Evolutionary conservation across 768 basidiomycete genomes (phyloP).

Genomic region (Kwoniella europaea): DNA sequence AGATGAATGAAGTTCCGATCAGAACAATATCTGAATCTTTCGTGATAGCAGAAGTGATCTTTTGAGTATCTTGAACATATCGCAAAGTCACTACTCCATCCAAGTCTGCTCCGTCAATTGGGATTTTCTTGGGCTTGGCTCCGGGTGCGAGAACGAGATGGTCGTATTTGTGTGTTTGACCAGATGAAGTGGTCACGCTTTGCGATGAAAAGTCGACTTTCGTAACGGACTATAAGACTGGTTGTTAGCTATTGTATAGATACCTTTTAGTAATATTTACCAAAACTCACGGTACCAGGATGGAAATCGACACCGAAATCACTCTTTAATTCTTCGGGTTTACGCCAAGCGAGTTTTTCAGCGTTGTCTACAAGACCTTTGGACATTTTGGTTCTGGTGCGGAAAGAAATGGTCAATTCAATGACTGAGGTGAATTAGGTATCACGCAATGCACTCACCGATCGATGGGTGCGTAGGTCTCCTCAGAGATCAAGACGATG

Average conservation of each 20-base stretch:
- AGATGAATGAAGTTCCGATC: constrained; percentile 88
- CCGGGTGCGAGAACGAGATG: constrained; percentile 81
- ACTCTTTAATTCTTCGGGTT: constrained; percentile 74
- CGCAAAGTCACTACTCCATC: constrained; percentile 79
- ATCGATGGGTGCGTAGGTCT: constrained; percentile 81
- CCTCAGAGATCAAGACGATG: constrained; percentile 79
- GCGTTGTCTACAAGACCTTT: constrained; percentile 80
- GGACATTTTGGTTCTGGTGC: constrained; percentile 77
- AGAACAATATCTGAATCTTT: constrained; percentile 80
- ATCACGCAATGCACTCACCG: constrained; percentile 61
- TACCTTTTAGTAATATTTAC: no score
- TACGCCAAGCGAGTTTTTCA: constrained; percentile 75
- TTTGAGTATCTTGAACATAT: constrained; percentile 71
- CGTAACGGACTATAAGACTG: constrained; percentile 64
- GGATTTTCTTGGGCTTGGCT: constrained; percentile 72
- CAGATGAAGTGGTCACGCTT: constrained; percentile 69
- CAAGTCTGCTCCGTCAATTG: constrained; percentile 74
- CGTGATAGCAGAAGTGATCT: constrained; percentile 60
- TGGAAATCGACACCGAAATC: constrained; percentile 60
- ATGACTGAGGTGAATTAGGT: background rate
- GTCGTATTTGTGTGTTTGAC: constrained; percentile 70
- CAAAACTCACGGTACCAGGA: no score
- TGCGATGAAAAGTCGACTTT: constrained; percentile 70
- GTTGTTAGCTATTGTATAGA: no score
- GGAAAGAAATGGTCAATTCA: constrained; percentile 2